Evolutionary conservation across 768 basidiomycete species (phyloP), one percentile per base, ranked within the genome.

Genomic region (Galerina marginata): DNA sequence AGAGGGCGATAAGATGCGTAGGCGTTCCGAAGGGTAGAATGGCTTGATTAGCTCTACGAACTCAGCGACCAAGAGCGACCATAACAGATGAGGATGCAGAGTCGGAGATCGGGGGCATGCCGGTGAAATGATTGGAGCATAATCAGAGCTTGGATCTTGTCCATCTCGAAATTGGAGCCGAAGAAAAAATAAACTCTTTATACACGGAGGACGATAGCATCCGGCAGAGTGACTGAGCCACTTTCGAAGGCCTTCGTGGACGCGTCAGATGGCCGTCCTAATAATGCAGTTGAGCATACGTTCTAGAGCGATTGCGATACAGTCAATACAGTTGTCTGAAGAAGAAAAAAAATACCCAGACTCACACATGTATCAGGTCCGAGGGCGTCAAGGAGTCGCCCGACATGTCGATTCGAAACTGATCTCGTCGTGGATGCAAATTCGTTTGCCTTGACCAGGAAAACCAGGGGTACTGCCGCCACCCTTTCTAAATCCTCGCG

Each of bases 21-120:
- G 82, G 12, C 90, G 83, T 72, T 98, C 95, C 4, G 89, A 86
- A 63, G 86, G 86, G 73, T 92, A 92, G 82, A 93, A 95, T 6
- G 88, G 85, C 0, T 88, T 90, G 65, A 96, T 86, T 26, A 86
- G 84, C 56, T 87, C 84, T 29, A 93, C 72, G 14, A 91, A 77
- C 63, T 88, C 86, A n/a, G n/a, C n/a, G n/a, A n/a, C n/a, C n/a
- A n/a, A n/a, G n/a, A 36, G 84, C 81, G 9, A 81, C 77, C 66
- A 88, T 73, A 6, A 75, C 77, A 5, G 71, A 71, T 10, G 69
- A 67, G 16, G 85, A 77, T 38, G 64, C 65, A 29, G 64, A 58
- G 45, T 78, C 80, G 0, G 83, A 75, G 20, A 71, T 74, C 11
- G 83, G 70, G 9, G 88, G 87, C 7, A 91, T 77, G 4, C 90